Evolutionary conservation across 1,284 basidiomycete species (phyloP).

Genomic region (Ceratorhiza oryzae-sativae): DNA sequence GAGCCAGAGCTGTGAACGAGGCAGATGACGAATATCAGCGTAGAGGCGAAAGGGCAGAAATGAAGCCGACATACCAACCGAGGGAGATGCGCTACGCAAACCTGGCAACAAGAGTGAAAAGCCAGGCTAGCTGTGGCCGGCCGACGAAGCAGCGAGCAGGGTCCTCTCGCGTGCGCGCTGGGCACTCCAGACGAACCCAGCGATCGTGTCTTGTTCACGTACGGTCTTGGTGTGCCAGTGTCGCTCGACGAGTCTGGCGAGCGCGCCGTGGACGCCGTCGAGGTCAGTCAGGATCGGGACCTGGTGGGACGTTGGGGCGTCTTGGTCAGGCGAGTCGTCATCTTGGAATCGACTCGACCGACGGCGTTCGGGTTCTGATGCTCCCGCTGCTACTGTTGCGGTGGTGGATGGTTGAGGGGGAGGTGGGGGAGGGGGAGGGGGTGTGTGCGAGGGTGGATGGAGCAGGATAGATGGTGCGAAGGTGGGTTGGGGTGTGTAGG

Average conservation of each 20-base stretch:
- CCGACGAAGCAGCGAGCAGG: slow-evolving; percentile 15
- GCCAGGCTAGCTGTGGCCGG: not conserved
- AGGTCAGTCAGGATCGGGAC: slow-evolving; percentile 28
- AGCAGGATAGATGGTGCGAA: not conserved
- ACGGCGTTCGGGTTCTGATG: not conserved
- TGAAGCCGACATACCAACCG: not conserved
- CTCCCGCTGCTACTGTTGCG: not conserved
- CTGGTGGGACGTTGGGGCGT: not conserved
- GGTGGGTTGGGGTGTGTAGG: slow-evolving; percentile 2
- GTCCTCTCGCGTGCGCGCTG: slow-evolving; percentile 29
- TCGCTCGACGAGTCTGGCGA: slow-evolving; percentile 23
- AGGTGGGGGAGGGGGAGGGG: not conserved
- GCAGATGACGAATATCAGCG: not conserved
- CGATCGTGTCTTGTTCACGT: slow-evolving; percentile 22
- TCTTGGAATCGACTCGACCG: slow-evolving; percentile 11
- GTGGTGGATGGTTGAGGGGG: too few relatives aligned
- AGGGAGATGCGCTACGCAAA: too few relatives aligned
- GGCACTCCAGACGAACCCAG: slow-evolving; percentile 23
- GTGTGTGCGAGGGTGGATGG: slow-evolving; percentile 1
- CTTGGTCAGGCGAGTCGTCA: not conserved
- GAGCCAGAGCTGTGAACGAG: not conserved
- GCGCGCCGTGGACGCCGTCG: slow-evolving; percentile 9
- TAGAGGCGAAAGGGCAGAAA: not conserved
- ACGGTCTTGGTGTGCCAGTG: slow-evolving; percentile 29
- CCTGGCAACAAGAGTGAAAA: not conserved